phyloP scores from a whole-genome alignment of 2,329 filamentous ascomycete genomes.

The Thelonectria rubi region DNA sequence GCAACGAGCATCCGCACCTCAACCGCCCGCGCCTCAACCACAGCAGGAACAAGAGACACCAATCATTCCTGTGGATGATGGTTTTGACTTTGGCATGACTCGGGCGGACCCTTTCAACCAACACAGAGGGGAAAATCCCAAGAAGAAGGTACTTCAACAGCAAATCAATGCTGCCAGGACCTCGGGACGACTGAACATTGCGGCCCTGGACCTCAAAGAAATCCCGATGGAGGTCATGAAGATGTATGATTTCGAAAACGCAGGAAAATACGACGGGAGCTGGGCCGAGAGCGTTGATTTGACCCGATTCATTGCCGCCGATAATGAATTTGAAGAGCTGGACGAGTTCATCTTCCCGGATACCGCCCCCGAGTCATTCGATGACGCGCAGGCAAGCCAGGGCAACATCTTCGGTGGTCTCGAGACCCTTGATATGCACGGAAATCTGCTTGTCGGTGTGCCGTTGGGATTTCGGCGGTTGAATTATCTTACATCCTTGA shows the following conservation, averaged over 20 bases:
- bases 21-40: conserved; percentile 26
- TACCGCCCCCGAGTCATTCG: conserved; percentile 61
- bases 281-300: conserved; percentile 96
- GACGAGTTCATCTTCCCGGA: conserved; percentile 84
- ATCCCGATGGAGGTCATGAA: conserved; percentile 85
- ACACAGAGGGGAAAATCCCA: conserved; percentile 63
- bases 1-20: conserved; percentile 44
- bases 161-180: conserved; percentile 77
- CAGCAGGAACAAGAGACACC: conserved; percentile 40
- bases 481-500: conserved; percentile 79
- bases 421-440: conserved; percentile 85
- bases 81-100: conserved; percentile 60
- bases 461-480: conserved; percentile 81
- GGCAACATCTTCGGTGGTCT: conserved; percentile 84
- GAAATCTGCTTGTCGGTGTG: conserved; percentile 77
- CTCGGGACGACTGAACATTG: conserved; percentile 87
- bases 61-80: conserved; percentile 56
- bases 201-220: conserved; percentile 79
- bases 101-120: conserved; percentile 77
- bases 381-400: conserved; percentile 71
- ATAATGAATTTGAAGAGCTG: conserved; percentile 84
- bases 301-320: conserved; percentile 83
- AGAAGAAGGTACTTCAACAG: conserved; percentile 74
- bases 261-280: conserved; percentile 69
- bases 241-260: conserved; percentile 86